Evolutionary conservation across 2,329 filamentous ascomycete species (phyloP).

Genomic region (Zasmidium citrigriseum): DNA sequence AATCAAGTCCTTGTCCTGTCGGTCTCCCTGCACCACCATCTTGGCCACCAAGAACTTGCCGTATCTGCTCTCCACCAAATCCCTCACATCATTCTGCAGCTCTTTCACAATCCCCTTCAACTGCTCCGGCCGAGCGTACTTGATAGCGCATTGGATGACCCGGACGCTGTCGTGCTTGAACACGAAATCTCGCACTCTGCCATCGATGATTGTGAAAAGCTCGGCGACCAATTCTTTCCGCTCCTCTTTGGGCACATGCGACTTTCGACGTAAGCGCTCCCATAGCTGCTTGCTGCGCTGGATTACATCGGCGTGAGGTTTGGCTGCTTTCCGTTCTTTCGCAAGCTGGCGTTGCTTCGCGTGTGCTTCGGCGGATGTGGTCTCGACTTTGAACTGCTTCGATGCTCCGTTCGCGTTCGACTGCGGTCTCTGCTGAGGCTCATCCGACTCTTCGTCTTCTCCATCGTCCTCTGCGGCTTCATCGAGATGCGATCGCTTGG

Average conservation of each 20-base stretch:
- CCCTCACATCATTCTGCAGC: conserved; percentile 78
- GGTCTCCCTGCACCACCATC: conserved; percentile 86
- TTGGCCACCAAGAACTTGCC: conserved; percentile 98
- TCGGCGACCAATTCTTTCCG: conserved; percentile 83
- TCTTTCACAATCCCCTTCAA: conserved; percentile 84
- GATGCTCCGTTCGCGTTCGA: conserved; percentile 21
- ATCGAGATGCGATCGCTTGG: conserved; percentile 32
- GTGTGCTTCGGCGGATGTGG: conserved; percentile 81
- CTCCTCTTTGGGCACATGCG: conserved; percentile 87
- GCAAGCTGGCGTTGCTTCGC: conserved; percentile 87
- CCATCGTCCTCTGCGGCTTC: conserved; percentile 30
- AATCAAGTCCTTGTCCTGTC: conserved; percentile 82
- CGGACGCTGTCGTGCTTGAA: conserved; percentile 98
- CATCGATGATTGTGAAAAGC: conserved; percentile 87
- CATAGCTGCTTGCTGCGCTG: conserved; percentile 92
- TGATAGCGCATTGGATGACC: conserved; percentile 93
- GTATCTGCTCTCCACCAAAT: conserved; percentile 90
- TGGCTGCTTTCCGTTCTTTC: conserved; percentile 85
- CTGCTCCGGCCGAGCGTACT: conserved; percentile 86
- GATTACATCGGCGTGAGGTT: conserved; percentile 88
- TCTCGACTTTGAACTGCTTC: conserved; percentile 48
- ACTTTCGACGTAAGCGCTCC: conserved; percentile 91
- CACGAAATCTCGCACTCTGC: conserved; percentile 89
- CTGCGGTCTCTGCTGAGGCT: conserved; percentile 15
- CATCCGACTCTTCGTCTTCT: conserved; percentile 18